phyloP scores from a whole-genome alignment of 768 basidiomycete species.

The Boletus rubroflammeus region DNA sequence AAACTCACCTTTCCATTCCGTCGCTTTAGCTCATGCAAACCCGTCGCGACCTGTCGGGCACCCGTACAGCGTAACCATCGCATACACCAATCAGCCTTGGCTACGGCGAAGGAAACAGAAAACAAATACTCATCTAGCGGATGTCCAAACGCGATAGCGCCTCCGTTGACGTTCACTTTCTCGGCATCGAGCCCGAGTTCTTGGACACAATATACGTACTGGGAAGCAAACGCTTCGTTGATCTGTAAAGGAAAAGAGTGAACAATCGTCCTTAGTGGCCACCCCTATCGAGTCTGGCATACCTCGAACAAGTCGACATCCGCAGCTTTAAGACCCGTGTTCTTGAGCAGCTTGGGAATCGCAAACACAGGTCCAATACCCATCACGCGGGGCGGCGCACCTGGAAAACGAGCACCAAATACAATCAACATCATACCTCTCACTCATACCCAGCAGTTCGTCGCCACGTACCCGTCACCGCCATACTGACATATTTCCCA shows the following conservation, averaged over 20 bases:
- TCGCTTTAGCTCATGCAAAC: constrained; percentile 68
- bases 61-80: constrained; percentile 68
- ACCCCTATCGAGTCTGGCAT: not conserved
- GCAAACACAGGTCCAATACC: constrained; percentile 83
- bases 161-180: constrained; percentile 85
- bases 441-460: not conserved
- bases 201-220: constrained; percentile 70
- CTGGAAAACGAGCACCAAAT: constrained; percentile 28
- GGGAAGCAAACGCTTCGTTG: constrained; percentile 89
- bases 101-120: not conserved
- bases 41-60: constrained; percentile 79
- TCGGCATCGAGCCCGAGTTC: constrained; percentile 54
- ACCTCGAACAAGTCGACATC: constrained; percentile 85
- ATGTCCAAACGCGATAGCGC: constrained; percentile 84
- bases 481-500: constrained; percentile 73
- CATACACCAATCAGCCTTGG: constrained; percentile 10
- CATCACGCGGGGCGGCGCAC: constrained; percentile 82
- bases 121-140: constrained; percentile 61
- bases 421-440: not conserved
- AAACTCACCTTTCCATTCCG: constrained; percentile 57
- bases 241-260: constrained; percentile 46
- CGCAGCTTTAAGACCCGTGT: constrained; percentile 57
- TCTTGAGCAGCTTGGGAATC: constrained; percentile 72
- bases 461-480: constrained; percentile 52
- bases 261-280: not conserved